Evolutionary conservation across 805 yeast genomes (phyloP), one percentile per base, ranked within the genome.

Genomic region (Metschnikowia santaceciliae): DNA sequence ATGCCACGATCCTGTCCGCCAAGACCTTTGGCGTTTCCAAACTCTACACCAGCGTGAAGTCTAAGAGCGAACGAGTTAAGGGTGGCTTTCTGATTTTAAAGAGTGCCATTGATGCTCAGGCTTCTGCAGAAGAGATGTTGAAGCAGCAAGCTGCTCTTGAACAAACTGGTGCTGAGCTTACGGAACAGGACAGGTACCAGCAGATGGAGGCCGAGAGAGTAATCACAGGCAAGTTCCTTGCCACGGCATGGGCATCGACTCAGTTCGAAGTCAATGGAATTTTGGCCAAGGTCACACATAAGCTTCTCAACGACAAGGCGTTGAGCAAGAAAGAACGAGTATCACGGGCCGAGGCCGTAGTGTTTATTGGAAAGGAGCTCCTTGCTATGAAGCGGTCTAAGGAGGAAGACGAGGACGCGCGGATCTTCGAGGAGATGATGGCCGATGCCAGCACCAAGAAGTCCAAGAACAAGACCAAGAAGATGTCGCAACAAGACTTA

Each of bases 221-320:
- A 50, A 79, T 92, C 55, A 83, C 90, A 49, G 98, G 99, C 22
- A 94, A 92, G 66, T 80, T 94, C 20, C 76, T 94, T 46, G 92
- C 94, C 6, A 90, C 96, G 1, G 95, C 96, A 17, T 94, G 99
- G 99, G 88, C 88, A 20, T 88, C 96, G 37, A 89, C 96, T 19
- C 84, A 87, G 59, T 85, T 83, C 68, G 99, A 94, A 71, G 83
- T 91, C 48, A 81, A 94, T 45, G 91, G 86, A 32, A 90, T 90
- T 8, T 88, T 94, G 66, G 94, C 88, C 57, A 77, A 76, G 52
- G 87, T 91, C 5, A 74, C 91, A 42, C 72, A 80, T 53, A 62
- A 59, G 51, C 59, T 74, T 2, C 65, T 74, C 48, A 62, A 65
- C 46, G 97, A 92, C 63, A 83, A 84, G 63, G 52, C 67, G 0